Evolutionary conservation across 2,329 filamentous ascomycete genomes (phyloP), one percentile per base, ranked within the genome.

Genomic region (Keithomyces neogunnii): DNA sequence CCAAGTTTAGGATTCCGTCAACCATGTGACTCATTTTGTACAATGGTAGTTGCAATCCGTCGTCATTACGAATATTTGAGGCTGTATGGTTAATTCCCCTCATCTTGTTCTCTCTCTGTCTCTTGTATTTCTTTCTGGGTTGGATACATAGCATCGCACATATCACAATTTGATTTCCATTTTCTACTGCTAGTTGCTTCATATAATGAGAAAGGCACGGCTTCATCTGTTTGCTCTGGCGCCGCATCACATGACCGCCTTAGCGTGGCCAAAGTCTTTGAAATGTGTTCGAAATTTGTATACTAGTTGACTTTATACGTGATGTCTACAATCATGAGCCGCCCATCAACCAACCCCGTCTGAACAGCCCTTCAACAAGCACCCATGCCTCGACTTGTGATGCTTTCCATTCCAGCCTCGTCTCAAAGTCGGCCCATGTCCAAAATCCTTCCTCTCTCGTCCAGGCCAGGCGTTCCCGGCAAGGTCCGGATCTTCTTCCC

Each of bases 311-410:
- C 51, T 55, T 59, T 59, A 56, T 64, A 53, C 56, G 55, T 60
- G 53, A 59, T 55, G 54, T 62, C 57, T 55, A 55, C 58, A 57
- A 55, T 63, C 60, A 60, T 64, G 60, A 57, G 54, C 53, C 53
- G 53, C 54, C 38, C 52, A 52, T 59, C 57, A 48, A 56, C 56
- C 56, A 61, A 57, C 51, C 51, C 51, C 42, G 19, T 8, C 32
- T 28, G 19, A 13, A 40, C 7, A 44, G 40, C 11, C 33, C 33
- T 40, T 11, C 38, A 19, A 19, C 40, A 29, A 30, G 28, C 11
- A 44, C 39, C n/a, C 45, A 19, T 40, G 28, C 10, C 48, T 54
- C 45, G 33, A 48, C 53, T 55, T 53, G 30, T 38, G 55, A 44
- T 50, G 46, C 49, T 53, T 51, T 53, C 46, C 19, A 9, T 44